phyloP scores from a whole-genome alignment of 768 basidiomycete genomes.

The Podaxis sp. region DNA sequence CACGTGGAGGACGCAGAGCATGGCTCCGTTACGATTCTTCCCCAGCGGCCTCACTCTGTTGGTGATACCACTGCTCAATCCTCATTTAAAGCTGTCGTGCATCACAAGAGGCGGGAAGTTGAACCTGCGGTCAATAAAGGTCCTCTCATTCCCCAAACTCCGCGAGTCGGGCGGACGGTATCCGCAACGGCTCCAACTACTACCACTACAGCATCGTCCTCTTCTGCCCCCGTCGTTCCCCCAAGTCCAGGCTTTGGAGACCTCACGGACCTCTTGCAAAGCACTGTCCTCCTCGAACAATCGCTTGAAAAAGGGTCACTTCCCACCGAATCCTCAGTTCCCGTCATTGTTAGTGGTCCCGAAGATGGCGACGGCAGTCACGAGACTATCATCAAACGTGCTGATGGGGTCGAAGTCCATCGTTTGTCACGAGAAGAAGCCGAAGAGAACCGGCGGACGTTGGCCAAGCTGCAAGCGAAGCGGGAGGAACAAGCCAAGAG shows the following conservation, averaged over 20 bases:
- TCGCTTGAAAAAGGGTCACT: constrained; percentile 46
- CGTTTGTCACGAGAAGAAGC: constrained; percentile 16
- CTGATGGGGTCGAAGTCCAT: constrained; percentile 11
- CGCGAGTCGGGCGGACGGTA: constrained; percentile 13
- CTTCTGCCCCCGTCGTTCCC: constrained; percentile 16
- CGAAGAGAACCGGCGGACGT: constrained; percentile 23
- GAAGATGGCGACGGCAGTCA: constrained; percentile 13
- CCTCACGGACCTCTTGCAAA: constrained; percentile 48
- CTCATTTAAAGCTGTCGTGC: constrained; percentile 55
- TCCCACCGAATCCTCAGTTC: constrained; percentile 28
- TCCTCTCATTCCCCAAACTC: neutral
- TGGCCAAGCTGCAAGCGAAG: constrained; percentile 22
- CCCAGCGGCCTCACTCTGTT: constrained; percentile 15
- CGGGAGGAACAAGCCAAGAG: constrained; percentile 22
- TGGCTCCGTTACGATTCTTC: constrained; percentile 16
- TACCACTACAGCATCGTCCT: constrained; percentile 16
- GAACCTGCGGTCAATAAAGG: neutral
- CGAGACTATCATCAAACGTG: constrained; percentile 16
- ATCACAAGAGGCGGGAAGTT: constrained; percentile 45
- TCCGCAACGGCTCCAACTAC: constrained; percentile 16
- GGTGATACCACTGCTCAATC: constrained; percentile 15
- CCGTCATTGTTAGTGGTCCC: constrained; percentile 2
- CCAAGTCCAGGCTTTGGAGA: constrained; percentile 49
- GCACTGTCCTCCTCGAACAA: constrained; percentile 55
- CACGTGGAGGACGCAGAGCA: constrained; percentile 5